Base-by-base conservation (phyloP, 805 yeast species). In the Cyberlindnera amylophila region DNA sequence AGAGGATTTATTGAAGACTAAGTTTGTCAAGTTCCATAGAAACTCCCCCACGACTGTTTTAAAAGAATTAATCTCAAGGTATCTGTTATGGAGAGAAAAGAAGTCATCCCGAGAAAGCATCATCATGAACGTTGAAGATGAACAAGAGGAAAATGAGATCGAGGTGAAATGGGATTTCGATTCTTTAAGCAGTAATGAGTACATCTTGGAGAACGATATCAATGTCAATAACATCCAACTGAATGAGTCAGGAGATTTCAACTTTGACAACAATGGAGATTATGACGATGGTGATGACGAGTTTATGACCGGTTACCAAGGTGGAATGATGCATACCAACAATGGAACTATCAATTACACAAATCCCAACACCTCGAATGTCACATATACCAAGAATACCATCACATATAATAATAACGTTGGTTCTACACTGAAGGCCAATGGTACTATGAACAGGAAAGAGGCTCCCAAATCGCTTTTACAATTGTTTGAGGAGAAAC, bases 91-190 rank as follows among this genome's bases (percentile, higher is more conserved):
- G 84, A 69, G 99, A 62, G 95, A 79, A 62, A 79, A 71, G 51
- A 72, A 72, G 51, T 66, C 78, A 2, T 63, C 77, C 24, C 67
- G 81, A 36, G 83, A 79, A 50, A 71, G 79, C 33, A 65, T 74
- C 33, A 51, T 60, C 26, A 54, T 64, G 53, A 62, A 49, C 30
- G 61, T 70, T 43, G 70, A 65, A 14, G 75, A 69, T 46, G 74
- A 75, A 18, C 70, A 61, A 38, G 72, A 55, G 49, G 57, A 63
- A 50, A 48, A 62, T 34, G 61, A 62, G 17, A 58, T 64, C 16
- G 79, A 72, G 44, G 79, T 84, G 17, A 82, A 83, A 58, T 88
- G 96, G 96, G 96, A 88, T 64, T 88, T 88, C 56, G 96, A 88
- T 61, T 84, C 93, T 0, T 64, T 86, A 41, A 81, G 84, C 55